Evolutionary conservation across 495 filamentous ascomycete genomes (phyloP), one percentile per base, ranked within the genome.

Genomic region (Aspergillus homomorphus): DNA sequence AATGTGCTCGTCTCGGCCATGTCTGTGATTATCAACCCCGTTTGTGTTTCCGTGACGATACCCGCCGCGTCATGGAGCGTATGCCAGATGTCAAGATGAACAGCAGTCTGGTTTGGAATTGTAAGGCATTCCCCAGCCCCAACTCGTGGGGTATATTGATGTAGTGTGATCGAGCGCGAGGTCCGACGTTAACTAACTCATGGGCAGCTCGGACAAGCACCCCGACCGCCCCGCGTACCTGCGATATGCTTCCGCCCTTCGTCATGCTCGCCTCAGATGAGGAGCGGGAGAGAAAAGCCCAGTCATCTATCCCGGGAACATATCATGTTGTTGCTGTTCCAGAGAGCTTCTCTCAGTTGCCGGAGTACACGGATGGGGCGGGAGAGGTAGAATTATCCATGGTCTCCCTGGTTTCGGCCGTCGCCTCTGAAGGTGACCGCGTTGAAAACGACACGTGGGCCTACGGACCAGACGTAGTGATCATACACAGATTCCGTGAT

Each of bases 221-320:
- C 1, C 45, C 30, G n/a, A 21, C 48, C 3, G 48, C 48, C 24
- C 30, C 45, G 38, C 38, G n/a, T n/a, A 45, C 62, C 38, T 46
- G 54, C 48, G 74, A 81, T 58, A 54, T 69, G 3, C 70, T 86
- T 4, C 82, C 83, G 15, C 74, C 77, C 2, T 86, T 87, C 61
- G 64, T 77, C 19, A 57, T 66, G 9, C 73, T 87, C 41, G 84
- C 75, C 3, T 85, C 74, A n/a, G 83, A 86, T 58, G 83, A 86
- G 45, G 84, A 85, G 1, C 66, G 84, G 53, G 83, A 87, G 59
- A 76, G 64, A 57, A 87, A 86, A 60, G 84, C 83, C 7, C 76
- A 83, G 56, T 66, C 66, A 5, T 70, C 70, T 41, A 66, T 66
- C 26, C 82, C 84, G 0, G 83, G 83, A 6, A 85, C 81, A 1